Conservation (phyloP, 2,329 filamentous ascomycete genomes). For the Talaromyces sp. region DNA sequence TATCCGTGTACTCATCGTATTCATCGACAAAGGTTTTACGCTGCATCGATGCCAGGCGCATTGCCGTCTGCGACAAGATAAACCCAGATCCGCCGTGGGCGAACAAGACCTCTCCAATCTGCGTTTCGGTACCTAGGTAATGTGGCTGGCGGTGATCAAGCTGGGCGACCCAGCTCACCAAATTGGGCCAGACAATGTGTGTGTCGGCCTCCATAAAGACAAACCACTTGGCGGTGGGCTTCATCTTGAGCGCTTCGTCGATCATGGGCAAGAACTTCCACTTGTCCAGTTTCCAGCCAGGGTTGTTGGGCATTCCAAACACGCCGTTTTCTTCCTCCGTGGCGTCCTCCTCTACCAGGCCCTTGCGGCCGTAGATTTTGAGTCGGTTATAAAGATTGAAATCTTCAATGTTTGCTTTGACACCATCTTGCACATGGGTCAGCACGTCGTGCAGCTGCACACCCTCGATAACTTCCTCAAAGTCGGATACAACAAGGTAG, state of each 20-base stretch:
- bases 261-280: constrained; percentile 56
- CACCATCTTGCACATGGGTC: constrained; percentile 35
- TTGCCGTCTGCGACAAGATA: constrained; percentile 46
- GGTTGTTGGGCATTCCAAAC: constrained; percentile 41
- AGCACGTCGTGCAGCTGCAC: constrained; percentile 48
- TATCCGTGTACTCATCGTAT: constrained; percentile 42
- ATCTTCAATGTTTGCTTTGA: constrained; percentile 39
- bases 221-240: constrained; percentile 51
- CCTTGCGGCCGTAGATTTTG: constrained; percentile 37
- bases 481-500: constrained; percentile 56
- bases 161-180: constrained; percentile 48
- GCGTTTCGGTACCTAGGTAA: constrained; percentile 52
- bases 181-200: constrained; percentile 50
- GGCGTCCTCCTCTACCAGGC: constrained; percentile 33
- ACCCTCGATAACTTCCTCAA: constrained; percentile 48
- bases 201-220: constrained; percentile 57
- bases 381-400: constrained; percentile 50
- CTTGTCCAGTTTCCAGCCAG: constrained; percentile 50
- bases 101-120: constrained; percentile 47
- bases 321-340: constrained; percentile 34
- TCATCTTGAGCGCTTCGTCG: constrained; percentile 41
- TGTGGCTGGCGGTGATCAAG: constrained; percentile 44
- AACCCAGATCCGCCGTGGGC: constrained; percentile 52
- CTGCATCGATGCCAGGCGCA: constrained; percentile 40
- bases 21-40: constrained; percentile 37